Evolutionary conservation across 495 filamentous ascomycete species (phyloP).

Genomic region (Xylona heveae): DNA sequence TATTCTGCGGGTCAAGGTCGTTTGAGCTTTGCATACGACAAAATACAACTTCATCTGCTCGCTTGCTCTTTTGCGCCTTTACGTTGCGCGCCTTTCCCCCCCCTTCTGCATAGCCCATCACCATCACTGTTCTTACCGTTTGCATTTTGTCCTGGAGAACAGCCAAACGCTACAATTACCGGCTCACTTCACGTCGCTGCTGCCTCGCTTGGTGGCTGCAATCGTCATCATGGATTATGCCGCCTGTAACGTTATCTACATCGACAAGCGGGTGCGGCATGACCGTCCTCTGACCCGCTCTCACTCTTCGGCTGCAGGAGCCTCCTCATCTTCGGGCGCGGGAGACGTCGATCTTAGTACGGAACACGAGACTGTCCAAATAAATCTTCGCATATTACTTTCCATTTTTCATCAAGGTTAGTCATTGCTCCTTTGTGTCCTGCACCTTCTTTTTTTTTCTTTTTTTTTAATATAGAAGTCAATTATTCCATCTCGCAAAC

Average conservation of each 20-base stretch:
- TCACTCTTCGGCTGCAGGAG: constrained; percentile 17
- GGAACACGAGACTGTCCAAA: constrained; percentile 26
- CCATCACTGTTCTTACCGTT: too few relatives aligned
- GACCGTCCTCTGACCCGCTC: constrained; percentile 26
- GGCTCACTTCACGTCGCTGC: too few relatives aligned
- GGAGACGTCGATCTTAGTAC: constrained; percentile 12
- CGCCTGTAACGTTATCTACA: constrained; percentile 62
- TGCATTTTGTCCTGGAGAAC: too few relatives aligned
- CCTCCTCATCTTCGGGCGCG: constrained; percentile 18
- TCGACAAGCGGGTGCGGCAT: constrained; percentile 48
- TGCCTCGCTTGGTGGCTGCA: too few relatives aligned
- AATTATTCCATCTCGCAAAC: background rate
- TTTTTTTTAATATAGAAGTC: too few relatives aligned
- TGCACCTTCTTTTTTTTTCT: background rate
- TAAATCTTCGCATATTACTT: constrained; percentile 27
- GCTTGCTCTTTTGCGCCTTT: too few relatives aligned
- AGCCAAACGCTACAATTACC: too few relatives aligned
- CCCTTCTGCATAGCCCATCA: too few relatives aligned
- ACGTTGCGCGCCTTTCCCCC: too few relatives aligned
- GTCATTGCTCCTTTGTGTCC: constrained; percentile 8
- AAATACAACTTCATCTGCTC: too few relatives aligned
- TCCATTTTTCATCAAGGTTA: constrained; percentile 32
- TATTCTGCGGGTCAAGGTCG: too few relatives aligned
- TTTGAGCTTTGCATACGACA: too few relatives aligned
- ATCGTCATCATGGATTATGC: constrained; percentile 51